Conservation (phyloP, 495 filamentous ascomycete species). For the Penicillium silybi region DNA sequence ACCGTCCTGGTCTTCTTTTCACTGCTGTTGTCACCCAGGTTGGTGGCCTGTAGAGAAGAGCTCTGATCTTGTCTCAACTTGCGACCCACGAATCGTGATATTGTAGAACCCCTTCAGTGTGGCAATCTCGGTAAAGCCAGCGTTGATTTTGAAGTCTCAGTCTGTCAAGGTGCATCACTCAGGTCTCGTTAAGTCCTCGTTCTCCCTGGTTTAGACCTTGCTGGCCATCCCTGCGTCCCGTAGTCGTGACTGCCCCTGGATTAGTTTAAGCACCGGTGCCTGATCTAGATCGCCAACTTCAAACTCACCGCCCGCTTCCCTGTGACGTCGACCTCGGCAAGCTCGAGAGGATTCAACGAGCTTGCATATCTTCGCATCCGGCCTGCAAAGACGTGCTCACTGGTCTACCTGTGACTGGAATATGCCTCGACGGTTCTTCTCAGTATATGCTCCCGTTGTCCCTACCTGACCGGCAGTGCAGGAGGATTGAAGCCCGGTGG, state of each 20-base stretch:
- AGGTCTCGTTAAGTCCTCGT: no score
- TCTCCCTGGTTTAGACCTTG: no score
- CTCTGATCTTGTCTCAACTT: not conserved
- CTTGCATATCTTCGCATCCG: not conserved
- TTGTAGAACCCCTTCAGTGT: not conserved
- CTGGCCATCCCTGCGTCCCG: not conserved
- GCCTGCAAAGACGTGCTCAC: not conserved
- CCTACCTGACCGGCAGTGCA: constrained; percentile 17
- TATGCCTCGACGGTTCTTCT: constrained; percentile 8
- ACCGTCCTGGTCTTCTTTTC: constrained; percentile 40
- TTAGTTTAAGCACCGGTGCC: not conserved
- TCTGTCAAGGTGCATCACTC: not conserved
- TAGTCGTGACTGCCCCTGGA: no score
- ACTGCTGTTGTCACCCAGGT: constrained; percentile 37
- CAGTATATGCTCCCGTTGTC: constrained; percentile 26
- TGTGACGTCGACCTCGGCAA: constrained; percentile 26
- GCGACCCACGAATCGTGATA: no score
- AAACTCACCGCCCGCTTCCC: constrained; percentile 4
- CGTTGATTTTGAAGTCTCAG: not conserved
- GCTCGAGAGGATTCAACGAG: not conserved
- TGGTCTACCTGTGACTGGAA: not conserved
- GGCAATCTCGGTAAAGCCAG: not conserved
- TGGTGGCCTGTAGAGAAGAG: constrained; percentile 48
- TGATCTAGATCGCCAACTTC: constrained; percentile 7
- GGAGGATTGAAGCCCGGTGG: constrained; percentile 28